phyloP scores from a whole-genome alignment of 2,329 filamentous ascomycete species.

The Neonectria neomacrospora region DNA sequence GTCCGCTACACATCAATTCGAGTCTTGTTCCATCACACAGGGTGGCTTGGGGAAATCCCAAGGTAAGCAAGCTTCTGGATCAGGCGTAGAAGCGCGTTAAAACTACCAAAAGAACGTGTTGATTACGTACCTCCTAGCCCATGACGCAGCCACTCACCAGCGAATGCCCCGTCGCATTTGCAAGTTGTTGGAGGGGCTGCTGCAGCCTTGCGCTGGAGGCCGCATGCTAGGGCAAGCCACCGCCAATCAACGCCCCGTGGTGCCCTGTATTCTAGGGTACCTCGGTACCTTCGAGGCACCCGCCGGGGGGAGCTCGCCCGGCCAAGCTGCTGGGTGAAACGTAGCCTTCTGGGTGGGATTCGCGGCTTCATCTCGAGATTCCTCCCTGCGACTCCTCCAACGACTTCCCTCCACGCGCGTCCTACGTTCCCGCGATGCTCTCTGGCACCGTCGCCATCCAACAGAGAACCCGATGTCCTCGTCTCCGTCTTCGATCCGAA shows the following conservation, averaged over 20 bases:
- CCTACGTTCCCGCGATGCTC: slow-evolving; percentile 31
- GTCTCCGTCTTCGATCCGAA: slow-evolving; percentile 28
- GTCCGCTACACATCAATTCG: neutral
- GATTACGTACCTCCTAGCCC: slow-evolving; percentile 15
- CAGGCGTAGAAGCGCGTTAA: slow-evolving; percentile 10
- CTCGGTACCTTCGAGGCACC: slow-evolving; percentile 28
- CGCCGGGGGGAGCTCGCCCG: slow-evolving; percentile 31
- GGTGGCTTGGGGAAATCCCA: neutral
- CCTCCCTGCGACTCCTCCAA: slow-evolving; percentile 27
- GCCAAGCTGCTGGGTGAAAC: slow-evolving; percentile 33
- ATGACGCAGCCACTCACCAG: slow-evolving; percentile 25
- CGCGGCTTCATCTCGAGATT: slow-evolving; percentile 34
- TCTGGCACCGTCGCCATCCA: slow-evolving; percentile 25
- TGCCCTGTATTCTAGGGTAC: slow-evolving; percentile 21
- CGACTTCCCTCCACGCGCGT: slow-evolving; percentile 17
- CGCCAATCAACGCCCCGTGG: slow-evolving; percentile 36
- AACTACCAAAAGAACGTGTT: slow-evolving; percentile 5
- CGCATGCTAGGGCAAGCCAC: slow-evolving; percentile 27
- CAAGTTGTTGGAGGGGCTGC: slow-evolving; percentile 36
- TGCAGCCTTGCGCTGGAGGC: slow-evolving; percentile 43
- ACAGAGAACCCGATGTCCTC: slow-evolving; percentile 40
- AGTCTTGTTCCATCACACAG: neutral
- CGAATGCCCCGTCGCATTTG: slow-evolving; percentile 15
- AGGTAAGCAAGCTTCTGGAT: neutral
- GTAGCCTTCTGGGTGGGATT: slow-evolving; percentile 45